Conservation (phyloP, 768 basidiomycete genomes). For the Pleurotus tuoliensis region DNA sequence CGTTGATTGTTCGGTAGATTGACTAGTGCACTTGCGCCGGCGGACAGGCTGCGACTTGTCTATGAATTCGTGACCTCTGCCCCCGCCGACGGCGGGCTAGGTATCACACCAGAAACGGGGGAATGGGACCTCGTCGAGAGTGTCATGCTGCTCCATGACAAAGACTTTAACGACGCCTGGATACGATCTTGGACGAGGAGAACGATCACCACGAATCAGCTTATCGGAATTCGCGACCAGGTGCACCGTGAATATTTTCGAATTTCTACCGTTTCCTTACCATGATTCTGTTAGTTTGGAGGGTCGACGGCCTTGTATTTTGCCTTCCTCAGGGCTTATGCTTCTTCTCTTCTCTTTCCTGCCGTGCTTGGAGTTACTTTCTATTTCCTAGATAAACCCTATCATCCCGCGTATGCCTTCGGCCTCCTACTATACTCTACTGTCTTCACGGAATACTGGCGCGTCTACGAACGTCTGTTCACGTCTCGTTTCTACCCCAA, state of each 20-base stretch:
- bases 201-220: conserved; percentile 57
- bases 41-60: conserved; percentile 80
- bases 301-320: conserved; percentile 86
- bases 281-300: conserved; percentile 48
- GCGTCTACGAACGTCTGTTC: conserved; percentile 79
- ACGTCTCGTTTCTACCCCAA: conserved; percentile 79
- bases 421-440: conserved; percentile 82
- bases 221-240: conserved; percentile 71
- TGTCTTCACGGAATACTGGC: conserved; percentile 90
- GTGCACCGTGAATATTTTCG: conserved; percentile 29
- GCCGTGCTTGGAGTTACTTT: conserved; percentile 65
- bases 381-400: conserved; percentile 68
- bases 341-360: conserved; percentile 73
- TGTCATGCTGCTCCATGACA: conserved; percentile 82
- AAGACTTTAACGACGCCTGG: conserved; percentile 77
- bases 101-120: conserved; percentile 65
- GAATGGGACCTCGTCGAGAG: conserved; percentile 82
- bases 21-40: conserved; percentile 49
- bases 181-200: conserved; percentile 69
- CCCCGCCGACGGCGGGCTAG: conserved; percentile 76
- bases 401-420: conserved; percentile 73
- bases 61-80: conserved; percentile 69
- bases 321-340: conserved; percentile 82
- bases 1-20: conserved; percentile 17
- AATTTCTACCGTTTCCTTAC: not conserved